phyloP scores from a whole-genome alignment of 345 rosid species.

The Citrus mangshanensis region DNA sequence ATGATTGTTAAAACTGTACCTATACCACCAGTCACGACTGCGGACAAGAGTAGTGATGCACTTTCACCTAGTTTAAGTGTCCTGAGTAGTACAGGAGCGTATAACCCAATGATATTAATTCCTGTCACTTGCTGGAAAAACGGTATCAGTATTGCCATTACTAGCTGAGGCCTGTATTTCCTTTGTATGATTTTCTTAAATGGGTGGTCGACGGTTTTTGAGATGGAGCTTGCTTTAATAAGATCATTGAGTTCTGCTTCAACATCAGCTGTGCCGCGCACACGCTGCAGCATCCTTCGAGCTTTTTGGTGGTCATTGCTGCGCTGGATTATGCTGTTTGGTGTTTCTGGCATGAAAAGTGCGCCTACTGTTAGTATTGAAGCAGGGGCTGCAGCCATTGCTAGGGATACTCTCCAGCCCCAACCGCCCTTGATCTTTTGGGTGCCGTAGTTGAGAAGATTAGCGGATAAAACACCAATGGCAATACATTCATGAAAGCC shows the following conservation, averaged over 20 bases:
- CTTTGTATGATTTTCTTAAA: conserved; percentile 40
- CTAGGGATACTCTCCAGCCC: conserved; percentile 79
- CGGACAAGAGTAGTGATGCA: conserved; percentile 46
- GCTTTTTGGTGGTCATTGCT: conserved; percentile 34
- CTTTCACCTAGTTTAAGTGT: conserved; percentile 64
- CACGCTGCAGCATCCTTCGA: conserved; percentile 39
- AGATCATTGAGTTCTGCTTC: no score
- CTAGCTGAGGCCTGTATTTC: conserved; percentile 61
- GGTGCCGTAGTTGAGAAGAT: conserved; percentile 56
- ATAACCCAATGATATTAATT: conserved; percentile 63
- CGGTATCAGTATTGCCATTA: conserved; percentile 68
- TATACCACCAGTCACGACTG: conserved; percentile 46
- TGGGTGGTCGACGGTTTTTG: conserved; percentile 32
- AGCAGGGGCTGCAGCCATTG: conserved; percentile 67
- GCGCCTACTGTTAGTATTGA: conserved; percentile 56
- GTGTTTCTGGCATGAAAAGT: conserved; percentile 66
- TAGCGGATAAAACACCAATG: conserved; percentile 55
- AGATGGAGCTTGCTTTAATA: conserved; percentile 8
- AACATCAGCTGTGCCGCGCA: conserved; percentile 53
- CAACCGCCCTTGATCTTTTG: conserved; percentile 59
- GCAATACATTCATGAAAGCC: conserved; percentile 66
- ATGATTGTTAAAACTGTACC: conserved; percentile 35
- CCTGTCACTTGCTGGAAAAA: conserved; percentile 77
- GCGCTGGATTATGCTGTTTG: conserved; percentile 61
- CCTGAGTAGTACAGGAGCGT: conserved; percentile 64